Percentiles rank a stretch among this genome's conserved stretches.
Evolutionary conservation across 192 early-diverging fungal species (phyloP).

Genomic region (Podila epicladia): DNA sequence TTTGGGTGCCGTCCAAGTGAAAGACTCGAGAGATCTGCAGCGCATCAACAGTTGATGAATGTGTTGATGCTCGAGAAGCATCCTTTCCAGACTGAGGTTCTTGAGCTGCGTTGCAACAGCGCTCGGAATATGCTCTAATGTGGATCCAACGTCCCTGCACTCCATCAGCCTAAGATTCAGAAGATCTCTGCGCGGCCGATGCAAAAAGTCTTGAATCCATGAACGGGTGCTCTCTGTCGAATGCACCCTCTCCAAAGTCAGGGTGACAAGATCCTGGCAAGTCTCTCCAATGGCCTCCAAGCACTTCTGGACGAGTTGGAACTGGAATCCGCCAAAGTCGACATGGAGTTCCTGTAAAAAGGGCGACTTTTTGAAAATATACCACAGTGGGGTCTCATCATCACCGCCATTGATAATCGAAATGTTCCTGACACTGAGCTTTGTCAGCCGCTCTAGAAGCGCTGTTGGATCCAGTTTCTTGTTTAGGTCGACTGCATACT

Average conservation of each 20-base stretch:
- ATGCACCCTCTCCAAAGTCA: background rate
- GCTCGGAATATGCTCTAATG: slow-evolving; percentile 1
- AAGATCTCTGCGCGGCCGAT: background rate
- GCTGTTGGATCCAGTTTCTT: no score
- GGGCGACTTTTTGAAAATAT: slow-evolving; percentile 16
- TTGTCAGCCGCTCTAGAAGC: no score
- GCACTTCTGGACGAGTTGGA: background rate
- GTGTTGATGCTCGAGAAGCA: background rate
- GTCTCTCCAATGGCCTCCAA: slow-evolving; percentile 21
- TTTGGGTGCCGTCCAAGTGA: slow-evolving; percentile 6
- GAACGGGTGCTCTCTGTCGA: background rate
- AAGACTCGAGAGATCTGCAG: background rate
- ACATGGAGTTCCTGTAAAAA: slow-evolving; percentile 7
- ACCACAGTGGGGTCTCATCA: background rate
- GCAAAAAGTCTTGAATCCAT: slow-evolving; percentile 14
- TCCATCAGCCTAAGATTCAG: background rate
- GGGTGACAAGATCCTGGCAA: background rate
- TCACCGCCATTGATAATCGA: background rate
- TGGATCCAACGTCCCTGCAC: background rate
- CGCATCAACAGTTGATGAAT: slow-evolving; percentile 18
- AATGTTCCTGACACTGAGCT: background rate
- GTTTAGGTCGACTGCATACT: no score
- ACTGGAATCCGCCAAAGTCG: background rate
- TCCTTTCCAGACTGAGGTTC: slow-evolving; percentile 3
- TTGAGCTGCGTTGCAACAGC: background rate